Conservation (phyloP, 805 yeast species). For the Diddensiella santjacobensis region DNA sequence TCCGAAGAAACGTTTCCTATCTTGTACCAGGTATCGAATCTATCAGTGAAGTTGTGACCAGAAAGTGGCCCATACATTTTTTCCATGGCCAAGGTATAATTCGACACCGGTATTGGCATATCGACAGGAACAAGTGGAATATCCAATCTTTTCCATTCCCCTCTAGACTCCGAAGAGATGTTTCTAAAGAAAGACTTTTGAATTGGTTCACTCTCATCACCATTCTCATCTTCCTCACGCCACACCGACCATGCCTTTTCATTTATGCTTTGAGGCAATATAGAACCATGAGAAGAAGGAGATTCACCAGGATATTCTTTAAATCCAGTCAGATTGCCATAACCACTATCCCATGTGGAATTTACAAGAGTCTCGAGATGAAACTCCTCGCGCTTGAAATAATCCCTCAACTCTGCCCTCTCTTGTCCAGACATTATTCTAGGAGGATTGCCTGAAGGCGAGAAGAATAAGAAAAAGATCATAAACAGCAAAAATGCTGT, state of each 20-base stretch:
- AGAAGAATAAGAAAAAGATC: constrained; percentile 38
- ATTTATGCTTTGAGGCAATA: constrained; percentile 20
- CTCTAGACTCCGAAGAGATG: constrained; percentile 37
- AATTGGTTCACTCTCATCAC: background rate
- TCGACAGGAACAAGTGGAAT: constrained; percentile 28
- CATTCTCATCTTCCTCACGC: constrained; percentile 15
- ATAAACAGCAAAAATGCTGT: constrained; percentile 35
- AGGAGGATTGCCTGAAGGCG: constrained; percentile 40
- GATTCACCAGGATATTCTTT: constrained; percentile 58
- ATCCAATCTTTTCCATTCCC: constrained; percentile 48
- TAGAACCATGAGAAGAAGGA: constrained; percentile 29
- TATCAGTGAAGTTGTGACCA: background rate
- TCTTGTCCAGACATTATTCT: constrained; percentile 33
- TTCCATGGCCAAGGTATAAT: background rate
- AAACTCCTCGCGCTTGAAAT: constrained; percentile 34
- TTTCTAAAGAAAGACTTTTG: constrained; percentile 22
- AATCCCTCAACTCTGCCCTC: constrained; percentile 38
- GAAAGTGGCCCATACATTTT: background rate
- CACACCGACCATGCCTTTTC: constrained; percentile 10
- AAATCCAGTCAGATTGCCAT: constrained; percentile 73
- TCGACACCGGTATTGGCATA: constrained; percentile 18
- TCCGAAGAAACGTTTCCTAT: constrained; percentile 15
- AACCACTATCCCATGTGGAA: constrained; percentile 48
- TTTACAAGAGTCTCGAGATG: constrained; percentile 36
- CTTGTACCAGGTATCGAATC: background rate